A percentile compares a stretch with the other conserved stretches of the same genome.
Evolutionary conservation across 164 flowering plant genomes (phyloP).

Genomic region (Chimonanthus praecox): DNA sequence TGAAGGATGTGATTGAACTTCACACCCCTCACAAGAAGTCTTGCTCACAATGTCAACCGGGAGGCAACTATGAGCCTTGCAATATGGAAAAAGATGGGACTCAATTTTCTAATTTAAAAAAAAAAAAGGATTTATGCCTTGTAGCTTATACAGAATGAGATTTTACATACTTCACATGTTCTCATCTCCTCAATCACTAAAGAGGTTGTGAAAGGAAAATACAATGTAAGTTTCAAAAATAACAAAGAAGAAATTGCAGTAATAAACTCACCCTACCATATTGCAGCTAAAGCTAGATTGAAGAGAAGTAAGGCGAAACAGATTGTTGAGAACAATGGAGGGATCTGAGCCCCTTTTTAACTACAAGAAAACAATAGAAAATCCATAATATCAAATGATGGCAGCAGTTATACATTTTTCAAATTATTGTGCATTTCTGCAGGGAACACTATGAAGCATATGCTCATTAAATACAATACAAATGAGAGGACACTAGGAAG

Average conservation of each 20-base stretch:
- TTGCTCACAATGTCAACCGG: too few relatives aligned
- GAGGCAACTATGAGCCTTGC: not conserved
- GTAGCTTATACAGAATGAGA: not conserved
- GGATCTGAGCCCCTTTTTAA: constrained; percentile 88
- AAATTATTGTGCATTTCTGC: too few relatives aligned
- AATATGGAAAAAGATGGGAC: not conserved
- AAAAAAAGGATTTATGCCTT: not conserved
- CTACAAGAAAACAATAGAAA: constrained; percentile 30
- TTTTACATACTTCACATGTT: not conserved
- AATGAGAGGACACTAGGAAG: not conserved
- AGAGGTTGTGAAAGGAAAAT: not conserved
- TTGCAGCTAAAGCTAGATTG: constrained; percentile 97
- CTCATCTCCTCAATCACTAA: not conserved
- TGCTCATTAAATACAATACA: not conserved
- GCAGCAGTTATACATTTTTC: not conserved
- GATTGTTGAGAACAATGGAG: constrained; percentile 71
- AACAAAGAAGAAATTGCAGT: not conserved
- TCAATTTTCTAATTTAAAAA: not conserved
- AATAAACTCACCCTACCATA: constrained; percentile 89
- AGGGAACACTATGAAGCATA: not conserved
- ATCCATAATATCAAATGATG: not conserved
- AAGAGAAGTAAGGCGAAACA: constrained; percentile 76
- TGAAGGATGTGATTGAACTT: too few relatives aligned
- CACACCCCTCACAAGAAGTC: too few relatives aligned
- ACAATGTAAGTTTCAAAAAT: not conserved